Evolutionary conservation across 2,329 filamentous ascomycete genomes (phyloP), one percentile per base, ranked within the genome.

Genomic region (Ceratocystis lukuohia): DNA sequence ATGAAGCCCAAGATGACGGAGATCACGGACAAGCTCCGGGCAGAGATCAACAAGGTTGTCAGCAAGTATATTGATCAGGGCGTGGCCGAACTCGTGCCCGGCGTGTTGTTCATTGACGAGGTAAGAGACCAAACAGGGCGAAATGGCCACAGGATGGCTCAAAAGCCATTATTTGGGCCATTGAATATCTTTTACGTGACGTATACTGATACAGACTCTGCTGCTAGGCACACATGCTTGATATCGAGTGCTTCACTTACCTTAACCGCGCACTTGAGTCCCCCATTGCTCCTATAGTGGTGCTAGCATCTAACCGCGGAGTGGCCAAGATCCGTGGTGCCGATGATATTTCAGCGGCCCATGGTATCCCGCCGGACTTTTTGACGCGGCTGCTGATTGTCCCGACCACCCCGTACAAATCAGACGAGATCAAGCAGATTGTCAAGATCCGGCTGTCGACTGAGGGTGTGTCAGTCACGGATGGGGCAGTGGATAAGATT

Each of bases 1-100:
- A 96, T 97, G 91, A 97, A 97, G 83, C 94, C 94, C 69, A 95
- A 95, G 80, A 96, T 96, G 86, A 99, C 94, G 5, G 94, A 99
- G 76, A 97, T 99, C 73, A 99, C 94, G 37, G 94, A 99, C 77
- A 99, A 99, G 80, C 80, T 99, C 73, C 85, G 94, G 68, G 81
- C 84, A 66, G 94, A 99, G 79, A 97, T 99, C 80, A 96, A 99
- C 84, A 97, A 97, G 80, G 93, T 99, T 37, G 94, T 99, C 71
- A 96, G 91, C 82, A 91, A 93, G 76, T 99, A 97, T 78, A 99
- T 99, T 71, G 94, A 97, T 75, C 93, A 97, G 78, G 94, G 94
- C 69, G 91, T 97, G 41, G 94, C 94, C 5, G 94, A 99, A 79
- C 84, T 99, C 67, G 92, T 99, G n/a, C 94, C 94, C 1, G 94